phyloP scores from a whole-genome alignment of 768 basidiomycete genomes.

The Leucosporidium scottii region DNA sequence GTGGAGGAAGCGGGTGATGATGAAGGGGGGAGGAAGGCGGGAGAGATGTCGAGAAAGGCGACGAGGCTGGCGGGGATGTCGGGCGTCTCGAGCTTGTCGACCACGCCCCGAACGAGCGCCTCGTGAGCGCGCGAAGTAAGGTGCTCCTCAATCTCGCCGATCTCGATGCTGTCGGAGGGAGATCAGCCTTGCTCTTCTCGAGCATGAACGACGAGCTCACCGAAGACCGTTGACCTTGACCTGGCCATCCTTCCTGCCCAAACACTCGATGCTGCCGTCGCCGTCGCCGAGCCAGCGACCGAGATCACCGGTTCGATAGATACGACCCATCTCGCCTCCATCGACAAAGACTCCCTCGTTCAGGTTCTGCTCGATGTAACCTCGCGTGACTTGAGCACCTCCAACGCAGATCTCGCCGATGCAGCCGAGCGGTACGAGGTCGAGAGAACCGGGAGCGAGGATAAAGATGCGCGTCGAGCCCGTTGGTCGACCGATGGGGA shows the following conservation, averaged over 20 bases:
- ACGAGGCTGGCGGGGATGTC: conserved; percentile 21
- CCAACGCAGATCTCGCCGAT: conserved; percentile 33
- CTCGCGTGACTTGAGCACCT: conserved; percentile 27
- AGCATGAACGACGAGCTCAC: background rate
- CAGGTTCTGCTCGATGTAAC: conserved; percentile 25
- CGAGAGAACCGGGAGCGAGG: conserved; percentile 9
- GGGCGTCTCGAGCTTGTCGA: conserved; percentile 28
- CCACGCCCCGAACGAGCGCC: conserved; percentile 22
- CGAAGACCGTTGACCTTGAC: conserved; percentile 33
- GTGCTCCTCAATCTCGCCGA: conserved; percentile 32
- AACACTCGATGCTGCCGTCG: conserved; percentile 24
- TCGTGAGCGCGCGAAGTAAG: conserved; percentile 14
- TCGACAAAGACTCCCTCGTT: conserved; percentile 23
- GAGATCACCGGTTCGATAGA: conserved; percentile 30
- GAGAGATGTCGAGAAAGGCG: conserved; percentile 28
- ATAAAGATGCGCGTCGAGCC: conserved; percentile 18
- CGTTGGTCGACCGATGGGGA: conserved; percentile 29
- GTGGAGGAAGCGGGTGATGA: background rate
- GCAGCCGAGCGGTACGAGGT: conserved; percentile 18
- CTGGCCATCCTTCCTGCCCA: conserved; percentile 29
- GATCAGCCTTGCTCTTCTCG: background rate
- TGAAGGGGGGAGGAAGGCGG: conserved; percentile 1
- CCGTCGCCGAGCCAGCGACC: conserved; percentile 24
- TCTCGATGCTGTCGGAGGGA: conserved; percentile 18
- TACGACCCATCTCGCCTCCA: background rate